Evolutionary conservation across 306 rosid genomes (phyloP).

Genomic region (Pyrus betulifolia): DNA sequence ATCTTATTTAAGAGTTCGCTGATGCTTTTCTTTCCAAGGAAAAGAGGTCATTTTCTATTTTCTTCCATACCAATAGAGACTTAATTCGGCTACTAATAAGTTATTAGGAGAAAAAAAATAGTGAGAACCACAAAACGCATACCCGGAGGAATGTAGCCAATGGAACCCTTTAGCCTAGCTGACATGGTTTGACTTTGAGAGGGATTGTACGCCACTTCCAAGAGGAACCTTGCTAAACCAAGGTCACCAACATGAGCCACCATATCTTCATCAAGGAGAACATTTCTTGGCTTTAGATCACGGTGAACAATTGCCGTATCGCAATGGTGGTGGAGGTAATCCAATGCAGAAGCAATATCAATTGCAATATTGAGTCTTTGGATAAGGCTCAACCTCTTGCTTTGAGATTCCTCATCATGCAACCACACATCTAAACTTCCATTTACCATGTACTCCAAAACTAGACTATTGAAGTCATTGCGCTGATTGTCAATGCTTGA

Average conservation of each 20-base stretch:
- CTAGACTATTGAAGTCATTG: not conserved
- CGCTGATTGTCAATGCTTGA: not conserved
- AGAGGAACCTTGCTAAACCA: not conserved
- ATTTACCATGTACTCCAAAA: not conserved
- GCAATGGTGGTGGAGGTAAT: not conserved
- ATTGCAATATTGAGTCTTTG: not conserved
- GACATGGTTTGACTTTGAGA: not conserved
- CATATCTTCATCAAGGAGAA: slow-evolving; percentile 20
- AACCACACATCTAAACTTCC: not conserved
- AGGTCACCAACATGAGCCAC: slow-evolving; percentile 22
- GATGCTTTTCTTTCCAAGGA: no score
- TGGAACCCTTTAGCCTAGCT: not conserved
- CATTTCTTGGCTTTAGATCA: not conserved
- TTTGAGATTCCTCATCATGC: not conserved
- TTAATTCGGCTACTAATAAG: no score
- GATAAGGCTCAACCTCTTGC: not conserved
- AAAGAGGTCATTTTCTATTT: no score
- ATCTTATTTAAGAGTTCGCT: not conserved
- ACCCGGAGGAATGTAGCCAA: not conserved
- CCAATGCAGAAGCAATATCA: not conserved
- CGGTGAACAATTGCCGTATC: not conserved
- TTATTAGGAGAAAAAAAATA: not conserved
- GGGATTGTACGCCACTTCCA: slow-evolving; percentile 5
- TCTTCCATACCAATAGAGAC: no score
- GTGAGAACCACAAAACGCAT: not conserved